Base-by-base conservation (phyloP, 2,329 filamentous ascomycete genomes). In the Hortaea sp. region DNA sequence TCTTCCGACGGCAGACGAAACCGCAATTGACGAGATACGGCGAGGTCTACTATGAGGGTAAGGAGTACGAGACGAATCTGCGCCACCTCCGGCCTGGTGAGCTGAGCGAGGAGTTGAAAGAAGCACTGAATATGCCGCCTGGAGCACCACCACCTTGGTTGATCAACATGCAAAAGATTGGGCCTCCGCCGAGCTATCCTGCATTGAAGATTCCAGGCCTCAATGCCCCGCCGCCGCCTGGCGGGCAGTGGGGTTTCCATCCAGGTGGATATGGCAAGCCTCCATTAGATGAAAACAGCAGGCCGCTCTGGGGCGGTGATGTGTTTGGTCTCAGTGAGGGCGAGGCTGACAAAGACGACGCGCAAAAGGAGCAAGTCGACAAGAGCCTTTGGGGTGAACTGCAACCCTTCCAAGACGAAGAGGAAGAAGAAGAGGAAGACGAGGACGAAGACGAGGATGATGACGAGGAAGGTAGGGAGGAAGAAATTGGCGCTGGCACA, bases 1-100 rank as follows among this genome's bases (percentile, higher is more conserved):
- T 98, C 73, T 98, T 98, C 74, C 81, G 88, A 49, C 94, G 95
- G 63, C 92, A 98, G 69, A 94, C 88, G 37, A 98, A 98, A 68
- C 92, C 92, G 0, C 82, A 88, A 57, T 71, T 98, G 52, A 97
- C 92, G 30, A 79, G 89, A 39, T 98, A 95, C 58, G 92, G 92
- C 37, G 92, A 98, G 66, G 89, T 98, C n/a, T 98, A 98, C 67
- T 97, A 97, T 65, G 92, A 98, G 68, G 92, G 92, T 63, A 98
- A 98, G 66, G 92, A 98, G 64, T 92, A 87, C 62, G 92, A 98
- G 68, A 95, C 92, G 1, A 94, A 97, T 63, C 77, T 94, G 53
- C 83, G 86, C 57, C 86, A 95, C 68, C 78, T 95, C 49, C 82
- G 88, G 53, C 87, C 92, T 1, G 92, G 92, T 32, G 89, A 97